Conservation (phyloP, 2,329 filamentous ascomycete genomes). For the Cryphonectria carpinicola region DNA sequence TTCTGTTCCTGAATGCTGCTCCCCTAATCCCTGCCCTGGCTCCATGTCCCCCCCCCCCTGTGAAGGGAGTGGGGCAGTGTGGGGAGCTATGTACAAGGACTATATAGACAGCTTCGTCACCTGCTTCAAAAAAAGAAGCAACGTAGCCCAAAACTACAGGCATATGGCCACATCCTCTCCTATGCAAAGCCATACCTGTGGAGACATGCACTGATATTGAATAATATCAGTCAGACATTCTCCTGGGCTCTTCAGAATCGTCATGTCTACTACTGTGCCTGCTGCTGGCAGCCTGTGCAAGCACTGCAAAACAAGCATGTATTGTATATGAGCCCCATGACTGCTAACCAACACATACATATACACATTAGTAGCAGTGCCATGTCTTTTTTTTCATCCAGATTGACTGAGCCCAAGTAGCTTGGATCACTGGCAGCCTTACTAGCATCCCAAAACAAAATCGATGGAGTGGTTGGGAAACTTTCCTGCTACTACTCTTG, state of each 20-base stretch:
- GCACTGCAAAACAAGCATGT: not conserved
- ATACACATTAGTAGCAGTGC: no score
- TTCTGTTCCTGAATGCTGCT: constrained; percentile 1
- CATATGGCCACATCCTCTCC: not conserved
- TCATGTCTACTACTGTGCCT: not conserved
- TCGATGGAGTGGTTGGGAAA: not conserved
- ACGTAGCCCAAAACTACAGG: not conserved
- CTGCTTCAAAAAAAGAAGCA: not conserved
- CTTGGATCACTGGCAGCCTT: no score
- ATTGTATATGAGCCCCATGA: no score
- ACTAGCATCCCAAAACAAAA: not conserved
- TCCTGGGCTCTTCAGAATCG: not conserved
- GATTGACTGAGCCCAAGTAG: no score
- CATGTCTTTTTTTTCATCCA: no score
- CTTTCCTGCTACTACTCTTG: not conserved
- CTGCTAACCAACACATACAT: no score
- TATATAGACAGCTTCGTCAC: constrained; percentile 9
- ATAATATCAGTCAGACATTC: not conserved
- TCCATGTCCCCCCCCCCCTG: not conserved
- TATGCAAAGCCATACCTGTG: not conserved
- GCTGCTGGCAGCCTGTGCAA: not conserved
- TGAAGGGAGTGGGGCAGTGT: not conserved
- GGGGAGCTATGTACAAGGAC: not conserved
- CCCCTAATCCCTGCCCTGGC: not conserved
- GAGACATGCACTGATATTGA: not conserved